A percentile compares a stretch with the other conserved stretches of the same genome.
phyloP scores from a whole-genome alignment of 1,284 basidiomycete species.

The Ceratobasidium theobromae region DNA sequence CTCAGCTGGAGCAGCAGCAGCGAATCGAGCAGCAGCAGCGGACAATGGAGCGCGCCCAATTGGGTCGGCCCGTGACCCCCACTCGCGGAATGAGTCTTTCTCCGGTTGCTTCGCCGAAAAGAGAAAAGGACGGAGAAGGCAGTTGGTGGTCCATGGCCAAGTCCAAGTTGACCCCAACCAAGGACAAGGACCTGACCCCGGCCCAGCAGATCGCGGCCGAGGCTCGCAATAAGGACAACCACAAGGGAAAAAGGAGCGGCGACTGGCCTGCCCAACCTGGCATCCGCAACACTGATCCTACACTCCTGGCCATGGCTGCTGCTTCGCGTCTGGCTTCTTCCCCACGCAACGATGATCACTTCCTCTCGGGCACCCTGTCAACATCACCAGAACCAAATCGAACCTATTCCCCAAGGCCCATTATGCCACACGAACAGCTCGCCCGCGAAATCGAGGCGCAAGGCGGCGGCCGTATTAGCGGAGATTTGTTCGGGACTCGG shows the following conservation, averaged over 20 bases:
- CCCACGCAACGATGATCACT: conserved; percentile 42
- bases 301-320: conserved; percentile 45
- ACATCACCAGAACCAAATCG: conserved; percentile 49
- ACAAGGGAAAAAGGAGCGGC: conserved; percentile 42
- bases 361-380: conserved; percentile 42
- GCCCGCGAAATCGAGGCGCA: conserved; percentile 30
- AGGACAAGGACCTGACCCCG: conserved; percentile 65
- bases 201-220: conserved; percentile 76
- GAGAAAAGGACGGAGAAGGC: conserved; percentile 55
- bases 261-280: conserved; percentile 55
- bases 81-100: conserved; percentile 34
- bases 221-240: conserved; percentile 63
- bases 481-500: conserved; percentile 21
- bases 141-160: conserved; percentile 55
- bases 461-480: conserved; percentile 12
- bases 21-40: conserved; percentile 41
- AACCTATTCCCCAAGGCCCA: conserved; percentile 61
- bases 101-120: conserved; percentile 56
- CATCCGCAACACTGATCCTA: conserved; percentile 51
- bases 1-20: no score
- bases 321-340: conserved; percentile 46
- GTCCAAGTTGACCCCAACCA: conserved; percentile 64
- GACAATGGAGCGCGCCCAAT: conserved; percentile 38
- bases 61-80: conserved; percentile 43
- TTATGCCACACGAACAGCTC: conserved; percentile 31